Evolutionary conservation across 306 rosid species (phyloP).

Genomic region (Malus fusca): DNA sequence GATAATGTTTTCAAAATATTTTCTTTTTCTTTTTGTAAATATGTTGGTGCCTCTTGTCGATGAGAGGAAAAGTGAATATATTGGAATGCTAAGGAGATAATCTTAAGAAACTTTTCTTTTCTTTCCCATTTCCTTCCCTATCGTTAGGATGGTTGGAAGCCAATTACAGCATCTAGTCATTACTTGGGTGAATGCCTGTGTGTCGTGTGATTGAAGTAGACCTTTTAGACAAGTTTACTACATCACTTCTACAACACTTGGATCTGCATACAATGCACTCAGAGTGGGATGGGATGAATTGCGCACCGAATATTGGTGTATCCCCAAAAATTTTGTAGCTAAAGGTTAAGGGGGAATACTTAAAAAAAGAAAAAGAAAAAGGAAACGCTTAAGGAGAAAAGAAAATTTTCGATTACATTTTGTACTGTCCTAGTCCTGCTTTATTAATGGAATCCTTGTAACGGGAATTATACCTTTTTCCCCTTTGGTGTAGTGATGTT

Average conservation of each 20-base stretch:
- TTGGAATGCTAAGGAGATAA: background rate
- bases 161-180: background rate
- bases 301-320: background rate
- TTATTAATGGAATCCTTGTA: background rate
- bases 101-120: background rate
- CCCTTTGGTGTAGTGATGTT: slow-evolving; percentile 65
- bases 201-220: background rate
- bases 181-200: background rate
- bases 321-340: background rate
- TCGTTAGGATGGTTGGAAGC: background rate
- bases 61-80: background rate
- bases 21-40: background rate
- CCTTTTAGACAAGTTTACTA: background rate
- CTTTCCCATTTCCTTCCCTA: background rate
- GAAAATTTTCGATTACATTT: background rate
- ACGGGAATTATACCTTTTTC: background rate
- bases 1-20: background rate
- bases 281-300: background rate
- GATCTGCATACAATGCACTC: background rate
- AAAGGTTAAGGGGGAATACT: background rate
- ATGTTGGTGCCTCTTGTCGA: background rate
- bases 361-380: no score
- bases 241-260: background rate
- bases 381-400: background rate
- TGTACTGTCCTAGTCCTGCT: background rate